Evolutionary conservation across 2,329 filamentous ascomycete species (phyloP).

Genomic region (Xylariaceae sp.): DNA sequence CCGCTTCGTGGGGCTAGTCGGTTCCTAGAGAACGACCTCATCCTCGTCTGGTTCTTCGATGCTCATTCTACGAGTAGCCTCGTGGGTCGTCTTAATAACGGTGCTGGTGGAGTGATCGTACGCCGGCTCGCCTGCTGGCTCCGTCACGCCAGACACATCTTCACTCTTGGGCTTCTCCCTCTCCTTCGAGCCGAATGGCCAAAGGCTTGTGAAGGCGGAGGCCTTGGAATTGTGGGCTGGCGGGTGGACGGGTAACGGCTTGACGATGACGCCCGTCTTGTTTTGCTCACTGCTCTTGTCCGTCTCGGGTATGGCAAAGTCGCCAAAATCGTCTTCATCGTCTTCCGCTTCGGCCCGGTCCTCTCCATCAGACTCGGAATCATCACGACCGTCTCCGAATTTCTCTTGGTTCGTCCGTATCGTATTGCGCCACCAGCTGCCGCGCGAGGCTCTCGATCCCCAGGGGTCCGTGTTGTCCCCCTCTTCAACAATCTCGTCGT

Average conservation of each 20-base stretch:
- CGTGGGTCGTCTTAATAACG: conserved; percentile 41
- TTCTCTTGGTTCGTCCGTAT: conserved; percentile 31
- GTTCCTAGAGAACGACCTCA: conserved; percentile 34
- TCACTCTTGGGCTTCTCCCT: conserved; percentile 32
- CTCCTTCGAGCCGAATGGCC: conserved; percentile 44
- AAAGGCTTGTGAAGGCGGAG: conserved; percentile 46
- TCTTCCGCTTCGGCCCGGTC: conserved; percentile 20
- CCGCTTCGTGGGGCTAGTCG: conserved; percentile 14
- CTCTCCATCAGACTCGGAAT: conserved; percentile 41
- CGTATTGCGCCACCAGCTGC: conserved; percentile 47
- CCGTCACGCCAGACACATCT: conserved; percentile 35
- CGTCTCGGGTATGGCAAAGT: conserved; percentile 61
- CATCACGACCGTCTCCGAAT: conserved; percentile 40
- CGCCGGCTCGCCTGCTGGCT: conserved; percentile 27
- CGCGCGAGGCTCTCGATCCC: conserved; percentile 32
- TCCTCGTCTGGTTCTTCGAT: conserved; percentile 54
- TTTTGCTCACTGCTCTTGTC: conserved; percentile 30
- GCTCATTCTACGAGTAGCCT: conserved; percentile 51
- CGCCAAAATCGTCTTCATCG: conserved; percentile 48
- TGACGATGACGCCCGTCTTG: conserved; percentile 40
- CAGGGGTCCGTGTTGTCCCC: conserved; percentile 35
- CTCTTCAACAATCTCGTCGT: conserved; percentile 34
- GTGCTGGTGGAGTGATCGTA: conserved; percentile 38
- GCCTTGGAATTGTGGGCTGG: conserved; percentile 35
- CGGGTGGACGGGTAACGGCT: conserved; percentile 51